A percentile compares a stretch with the other conserved stretches of the same genome.
Evolutionary conservation across 2,329 filamentous ascomycete species (phyloP).

Genomic region (Colletotrichum chrysophilum): DNA sequence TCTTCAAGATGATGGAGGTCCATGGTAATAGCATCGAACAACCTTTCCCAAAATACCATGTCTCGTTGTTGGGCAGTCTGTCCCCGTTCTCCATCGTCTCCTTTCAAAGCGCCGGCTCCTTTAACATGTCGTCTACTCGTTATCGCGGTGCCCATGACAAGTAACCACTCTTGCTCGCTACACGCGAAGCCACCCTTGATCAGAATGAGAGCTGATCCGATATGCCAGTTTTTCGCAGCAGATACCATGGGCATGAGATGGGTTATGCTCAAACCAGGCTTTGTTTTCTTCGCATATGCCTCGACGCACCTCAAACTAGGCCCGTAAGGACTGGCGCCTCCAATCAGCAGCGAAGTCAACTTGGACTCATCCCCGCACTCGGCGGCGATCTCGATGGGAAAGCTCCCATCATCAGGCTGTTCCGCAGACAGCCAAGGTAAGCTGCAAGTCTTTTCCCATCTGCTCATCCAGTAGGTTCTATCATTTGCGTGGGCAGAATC

Average conservation of each 20-base stretch:
- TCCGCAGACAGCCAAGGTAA: not conserved
- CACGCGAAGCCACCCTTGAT: not conserved
- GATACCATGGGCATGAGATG: not conserved
- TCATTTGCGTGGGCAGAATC: not conserved
- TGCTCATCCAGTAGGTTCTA: not conserved
- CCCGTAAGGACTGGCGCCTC: not conserved
- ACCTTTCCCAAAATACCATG: not conserved
- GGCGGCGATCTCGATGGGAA: not conserved
- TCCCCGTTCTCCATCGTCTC: not conserved
- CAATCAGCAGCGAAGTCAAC: not conserved
- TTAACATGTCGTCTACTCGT: not conserved
- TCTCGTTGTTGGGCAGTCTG: not conserved
- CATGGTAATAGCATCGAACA: not conserved
- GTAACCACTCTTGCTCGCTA: not conserved
- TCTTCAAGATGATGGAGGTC: not conserved
- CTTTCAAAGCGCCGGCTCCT: not conserved
- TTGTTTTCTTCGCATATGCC: not conserved
- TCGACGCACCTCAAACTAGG: not conserved
- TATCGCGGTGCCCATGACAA: not conserved
- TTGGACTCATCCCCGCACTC: not conserved
- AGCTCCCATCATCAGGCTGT: not conserved
- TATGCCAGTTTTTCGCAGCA: not conserved
- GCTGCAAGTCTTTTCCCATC: not conserved
- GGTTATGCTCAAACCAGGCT: not conserved
- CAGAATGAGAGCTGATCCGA: not conserved